Percentiles rank a stretch among this genome's conserved stretches.
Evolutionary conservation across 2,329 filamentous ascomycete species (phyloP).

Genomic region (Fusarium stilboides): DNA sequence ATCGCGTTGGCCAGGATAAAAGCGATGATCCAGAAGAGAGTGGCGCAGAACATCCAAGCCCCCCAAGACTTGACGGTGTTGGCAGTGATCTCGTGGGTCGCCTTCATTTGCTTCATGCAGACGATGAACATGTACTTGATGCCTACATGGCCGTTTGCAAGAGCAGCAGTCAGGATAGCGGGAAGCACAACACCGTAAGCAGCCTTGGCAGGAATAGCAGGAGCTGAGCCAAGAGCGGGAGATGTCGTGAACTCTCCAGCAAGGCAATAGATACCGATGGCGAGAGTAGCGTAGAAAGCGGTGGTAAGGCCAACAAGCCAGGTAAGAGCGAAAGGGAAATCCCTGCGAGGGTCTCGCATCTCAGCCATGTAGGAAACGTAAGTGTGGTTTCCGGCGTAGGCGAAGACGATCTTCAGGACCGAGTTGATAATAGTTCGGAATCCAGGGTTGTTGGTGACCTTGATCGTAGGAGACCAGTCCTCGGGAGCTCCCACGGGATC

Average conservation of each 20-base stretch:
- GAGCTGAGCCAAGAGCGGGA: constrained; percentile 41
- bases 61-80: constrained; percentile 42
- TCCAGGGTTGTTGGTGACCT: constrained; percentile 12
- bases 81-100: constrained; percentile 21
- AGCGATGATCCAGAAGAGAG: constrained; percentile 37
- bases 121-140: constrained; percentile 40
- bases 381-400: constrained; percentile 43
- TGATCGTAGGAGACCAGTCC: constrained; percentile 27
- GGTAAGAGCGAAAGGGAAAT: constrained; percentile 36
- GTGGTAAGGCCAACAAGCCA: constrained; percentile 28
- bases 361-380: constrained; percentile 46
- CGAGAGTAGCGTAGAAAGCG: constrained; percentile 37
- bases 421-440: constrained; percentile 36
- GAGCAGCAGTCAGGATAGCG: constrained; percentile 40
- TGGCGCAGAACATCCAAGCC: constrained; percentile 42
- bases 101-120: constrained; percentile 25
- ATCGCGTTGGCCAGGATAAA: constrained; percentile 47
- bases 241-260: constrained; percentile 36
- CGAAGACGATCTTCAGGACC: constrained; percentile 37
- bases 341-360: constrained; percentile 41
- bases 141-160: constrained; percentile 43
- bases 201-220: constrained; percentile 38
- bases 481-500: constrained; percentile 8
- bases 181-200: constrained; percentile 43
- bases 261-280: constrained; percentile 43